Percentiles rank a stretch among this genome's conserved stretches.
Conservation (phyloP, 106 monocot species). For the Dactylorhiza incarnata region DNA sequence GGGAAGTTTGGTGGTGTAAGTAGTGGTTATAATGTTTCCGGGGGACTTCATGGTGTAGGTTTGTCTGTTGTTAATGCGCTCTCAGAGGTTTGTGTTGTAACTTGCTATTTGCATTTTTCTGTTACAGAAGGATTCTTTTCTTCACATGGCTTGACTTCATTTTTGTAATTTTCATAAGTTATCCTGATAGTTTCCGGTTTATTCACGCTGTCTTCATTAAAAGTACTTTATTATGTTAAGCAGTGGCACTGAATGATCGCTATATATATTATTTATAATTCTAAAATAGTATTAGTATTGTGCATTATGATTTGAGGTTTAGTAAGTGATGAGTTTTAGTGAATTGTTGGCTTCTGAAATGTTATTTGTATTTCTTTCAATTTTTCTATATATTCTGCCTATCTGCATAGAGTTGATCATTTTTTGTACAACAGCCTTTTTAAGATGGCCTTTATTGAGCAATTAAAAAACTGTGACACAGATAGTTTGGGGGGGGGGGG, state of each 20-base stretch:
- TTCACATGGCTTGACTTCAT: not conserved
- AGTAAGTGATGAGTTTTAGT: not conserved
- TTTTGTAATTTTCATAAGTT: not conserved
- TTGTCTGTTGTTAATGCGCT: constrained; percentile 99
- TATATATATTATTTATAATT: not conserved
- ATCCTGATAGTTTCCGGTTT: not conserved
- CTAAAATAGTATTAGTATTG: not conserved
- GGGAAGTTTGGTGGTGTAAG: constrained; percentile 96
- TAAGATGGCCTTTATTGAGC: no score
- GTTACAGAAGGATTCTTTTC: not conserved
- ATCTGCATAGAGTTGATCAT: no score
- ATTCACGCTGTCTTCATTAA: not conserved
- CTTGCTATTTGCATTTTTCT: not conserved
- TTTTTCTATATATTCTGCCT: no score
- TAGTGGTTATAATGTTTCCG: constrained; percentile 93
- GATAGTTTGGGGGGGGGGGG: no score
- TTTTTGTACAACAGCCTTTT: no score
- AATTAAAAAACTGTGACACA: no score
- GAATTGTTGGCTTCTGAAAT: not conserved
- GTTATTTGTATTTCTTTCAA: not conserved
- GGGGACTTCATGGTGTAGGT: constrained; percentile 95
- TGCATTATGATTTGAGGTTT: not conserved
- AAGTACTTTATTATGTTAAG: not conserved
- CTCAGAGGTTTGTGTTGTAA: constrained; percentile 63
- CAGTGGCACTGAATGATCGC: not conserved